Evolutionary conservation across 73 alveolate species (phyloP).

Genomic region (Blepharisma japonicum): DNA sequence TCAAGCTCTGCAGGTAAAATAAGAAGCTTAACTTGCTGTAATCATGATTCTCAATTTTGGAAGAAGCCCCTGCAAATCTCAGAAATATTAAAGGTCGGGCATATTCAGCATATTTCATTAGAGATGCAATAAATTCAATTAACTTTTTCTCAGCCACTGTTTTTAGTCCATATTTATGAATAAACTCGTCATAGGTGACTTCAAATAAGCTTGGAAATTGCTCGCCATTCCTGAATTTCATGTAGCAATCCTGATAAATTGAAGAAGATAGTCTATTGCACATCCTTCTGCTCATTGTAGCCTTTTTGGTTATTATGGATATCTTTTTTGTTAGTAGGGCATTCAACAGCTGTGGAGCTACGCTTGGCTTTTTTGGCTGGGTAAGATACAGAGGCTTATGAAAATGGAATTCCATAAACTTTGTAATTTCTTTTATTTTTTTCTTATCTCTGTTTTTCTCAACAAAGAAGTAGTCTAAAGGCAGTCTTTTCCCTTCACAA

Average conservation of each 20-base stretch:
- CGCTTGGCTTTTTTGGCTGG: not conserved
- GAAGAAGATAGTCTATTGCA: not conserved
- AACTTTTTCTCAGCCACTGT: constrained; percentile 7
- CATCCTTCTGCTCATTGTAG: constrained; percentile 6
- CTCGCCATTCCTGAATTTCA: not conserved
- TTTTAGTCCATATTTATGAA: constrained; percentile 11
- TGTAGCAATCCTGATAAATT: not conserved
- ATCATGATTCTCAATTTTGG: not conserved
- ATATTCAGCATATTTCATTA: not conserved
- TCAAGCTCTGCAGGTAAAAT: not conserved
- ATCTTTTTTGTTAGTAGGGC: not conserved
- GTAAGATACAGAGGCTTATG: not conserved
- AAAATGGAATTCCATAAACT: constrained; percentile 2
- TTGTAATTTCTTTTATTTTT: not conserved
- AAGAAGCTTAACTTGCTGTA: not conserved
- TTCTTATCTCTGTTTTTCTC: constrained; percentile 12
- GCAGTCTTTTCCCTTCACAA: too few species aligned
- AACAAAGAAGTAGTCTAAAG: too few species aligned
- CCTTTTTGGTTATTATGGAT: not conserved
- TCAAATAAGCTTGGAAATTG: not conserved
- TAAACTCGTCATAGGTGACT: not conserved
- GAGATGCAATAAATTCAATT: not conserved
- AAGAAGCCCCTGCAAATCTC: not conserved
- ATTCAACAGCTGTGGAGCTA: not conserved
- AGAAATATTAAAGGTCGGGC: not conserved